Conservation (phyloP, 371 early-diverging fungal genomes). For the Polyrhizophydium stewartii region DNA sequence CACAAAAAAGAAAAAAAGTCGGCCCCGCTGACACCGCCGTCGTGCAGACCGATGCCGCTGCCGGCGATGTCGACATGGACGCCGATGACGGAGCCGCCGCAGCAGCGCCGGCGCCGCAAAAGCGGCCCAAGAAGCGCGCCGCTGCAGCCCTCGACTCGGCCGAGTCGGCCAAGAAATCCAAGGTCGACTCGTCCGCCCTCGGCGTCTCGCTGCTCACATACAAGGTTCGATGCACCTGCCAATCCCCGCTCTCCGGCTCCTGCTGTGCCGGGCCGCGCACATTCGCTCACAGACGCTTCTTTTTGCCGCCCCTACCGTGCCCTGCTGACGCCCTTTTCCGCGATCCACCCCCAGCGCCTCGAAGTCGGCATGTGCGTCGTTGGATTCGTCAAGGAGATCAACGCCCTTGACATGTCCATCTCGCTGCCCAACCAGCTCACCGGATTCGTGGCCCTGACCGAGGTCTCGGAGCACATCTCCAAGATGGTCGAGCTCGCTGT, state of each 20-base stretch:
- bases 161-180: neutral
- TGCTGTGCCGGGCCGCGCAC: no score
- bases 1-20: no score
- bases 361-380: slow-evolving; percentile 68
- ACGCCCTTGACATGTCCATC: slow-evolving; percentile 73
- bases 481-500: slow-evolving; percentile 60
- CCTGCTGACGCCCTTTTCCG: no score
- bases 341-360: slow-evolving; percentile 44
- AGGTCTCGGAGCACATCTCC: slow-evolving; percentile 64
- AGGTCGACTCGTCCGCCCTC: neutral
- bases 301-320: no score
- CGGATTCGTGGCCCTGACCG: slow-evolving; percentile 74
- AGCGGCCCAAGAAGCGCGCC: neutral
- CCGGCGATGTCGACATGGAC: no score
- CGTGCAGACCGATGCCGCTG: no score
- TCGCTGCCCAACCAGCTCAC: slow-evolving; percentile 73
- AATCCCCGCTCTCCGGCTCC: no score
- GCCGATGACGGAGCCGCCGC: no score
- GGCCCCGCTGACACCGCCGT: no score
- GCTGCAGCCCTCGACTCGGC: neutral
- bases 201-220: neutral
- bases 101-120: no score
- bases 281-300: no score
- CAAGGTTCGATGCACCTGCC: neutral
- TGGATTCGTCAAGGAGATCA: slow-evolving; percentile 75